Percentiles rank a stretch among this genome's conserved stretches.
phyloP scores from a whole-genome alignment of 2,329 filamentous ascomycete species.

The Cytospora piceicola region DNA sequence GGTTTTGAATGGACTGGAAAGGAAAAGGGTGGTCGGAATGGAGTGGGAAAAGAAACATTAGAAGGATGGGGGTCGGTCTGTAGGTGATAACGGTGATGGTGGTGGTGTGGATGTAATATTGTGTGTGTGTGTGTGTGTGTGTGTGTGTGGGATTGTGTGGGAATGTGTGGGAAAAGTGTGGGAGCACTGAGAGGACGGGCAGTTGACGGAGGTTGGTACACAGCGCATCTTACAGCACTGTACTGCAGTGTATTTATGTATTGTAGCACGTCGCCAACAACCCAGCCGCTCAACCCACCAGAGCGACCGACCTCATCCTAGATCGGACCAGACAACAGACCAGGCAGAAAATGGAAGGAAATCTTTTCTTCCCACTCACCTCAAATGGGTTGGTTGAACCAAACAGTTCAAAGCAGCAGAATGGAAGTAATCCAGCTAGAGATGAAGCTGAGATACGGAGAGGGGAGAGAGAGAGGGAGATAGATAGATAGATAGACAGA shows the following conservation, averaged over 20 bases:
- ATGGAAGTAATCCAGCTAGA: not conserved
- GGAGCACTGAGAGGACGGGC: too few species aligned
- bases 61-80: not conserved
- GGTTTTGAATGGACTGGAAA: conserved; percentile 29
- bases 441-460: not conserved
- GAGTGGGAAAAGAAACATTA: not conserved
- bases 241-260: too few species aligned
- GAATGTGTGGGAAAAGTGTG: too few species aligned
- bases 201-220: too few species aligned
- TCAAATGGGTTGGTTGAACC: not conserved
- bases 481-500: not conserved
- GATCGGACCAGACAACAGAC: too few species aligned
- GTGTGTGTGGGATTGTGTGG: too few species aligned
- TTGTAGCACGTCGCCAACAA: too few species aligned
- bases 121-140: too few species aligned
- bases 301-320: too few species aligned
- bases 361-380: not conserved
- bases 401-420: not conserved
- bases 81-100: not conserved
- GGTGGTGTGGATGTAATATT: not conserved
- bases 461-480: not conserved
- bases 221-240: too few species aligned
- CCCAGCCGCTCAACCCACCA: too few species aligned
- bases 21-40: conserved; percentile 13
- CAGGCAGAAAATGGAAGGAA: not conserved